Evolutionary conservation across 2,329 filamentous ascomycete genomes (phyloP).

Genomic region (Arachnomyces sp.): DNA sequence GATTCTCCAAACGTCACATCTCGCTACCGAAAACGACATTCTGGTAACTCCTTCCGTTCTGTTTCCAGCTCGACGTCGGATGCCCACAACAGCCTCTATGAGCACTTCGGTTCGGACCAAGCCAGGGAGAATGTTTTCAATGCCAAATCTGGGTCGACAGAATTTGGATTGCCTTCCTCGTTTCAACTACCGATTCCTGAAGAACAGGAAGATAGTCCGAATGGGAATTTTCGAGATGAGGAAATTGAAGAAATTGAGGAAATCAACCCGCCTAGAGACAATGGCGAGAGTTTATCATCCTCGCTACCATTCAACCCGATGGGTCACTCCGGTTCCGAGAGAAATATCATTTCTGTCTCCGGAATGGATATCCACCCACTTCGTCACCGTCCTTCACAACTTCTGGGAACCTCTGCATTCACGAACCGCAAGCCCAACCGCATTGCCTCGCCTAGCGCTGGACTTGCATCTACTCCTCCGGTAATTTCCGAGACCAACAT

Average conservation of each 20-base stretch:
- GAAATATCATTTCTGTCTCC: slow-evolving; percentile 79
- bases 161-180: background rate
- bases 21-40: slow-evolving; percentile 52
- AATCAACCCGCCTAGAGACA: slow-evolving; percentile 11
- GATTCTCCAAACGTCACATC: slow-evolving; percentile 58
- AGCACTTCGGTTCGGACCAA: too few species aligned
- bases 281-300: slow-evolving; percentile 12
- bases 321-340: slow-evolving; percentile 67
- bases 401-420: slow-evolving; percentile 49
- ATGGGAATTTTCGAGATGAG: slow-evolving; percentile 12
- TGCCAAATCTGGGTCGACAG: too few species aligned
- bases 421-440: slow-evolving; percentile 42
- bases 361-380: slow-evolving; percentile 87
- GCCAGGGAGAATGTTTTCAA: too few species aligned
- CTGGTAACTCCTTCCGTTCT: slow-evolving; percentile 47
- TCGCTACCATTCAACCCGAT: slow-evolving; percentile 38
- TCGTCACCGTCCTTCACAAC: slow-evolving; percentile 65
- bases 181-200: slow-evolving; percentile 32
- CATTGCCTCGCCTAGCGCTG: slow-evolving; percentile 37
- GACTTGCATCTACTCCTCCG: slow-evolving; percentile 32
- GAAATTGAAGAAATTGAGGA: slow-evolving; percentile 8
- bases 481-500: slow-evolving; percentile 32
- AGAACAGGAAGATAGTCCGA: slow-evolving; percentile 27
- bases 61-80: slow-evolving; percentile 6
- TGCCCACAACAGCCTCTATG: too few species aligned